phyloP scores from a whole-genome alignment of 2,329 filamentous ascomycete genomes.

The Fusarium devonianum region DNA sequence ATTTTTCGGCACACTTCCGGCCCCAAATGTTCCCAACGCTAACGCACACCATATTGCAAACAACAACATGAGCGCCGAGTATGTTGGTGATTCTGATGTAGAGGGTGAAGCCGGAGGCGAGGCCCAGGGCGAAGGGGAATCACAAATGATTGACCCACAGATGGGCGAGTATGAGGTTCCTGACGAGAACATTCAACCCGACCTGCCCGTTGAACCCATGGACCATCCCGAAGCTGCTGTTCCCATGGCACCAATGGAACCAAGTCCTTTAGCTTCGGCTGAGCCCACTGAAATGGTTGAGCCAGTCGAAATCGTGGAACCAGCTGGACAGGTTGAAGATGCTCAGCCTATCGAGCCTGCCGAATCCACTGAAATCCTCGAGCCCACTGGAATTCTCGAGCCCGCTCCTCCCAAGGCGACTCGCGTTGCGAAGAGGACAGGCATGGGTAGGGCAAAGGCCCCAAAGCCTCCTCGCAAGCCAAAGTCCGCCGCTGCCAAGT shows the following conservation, averaged over 20 bases:
- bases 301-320: slow-evolving; percentile 10
- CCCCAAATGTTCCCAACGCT: slow-evolving; percentile 13
- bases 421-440: slow-evolving; percentile 37
- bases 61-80: slow-evolving; percentile 40
- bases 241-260: slow-evolving; percentile 7
- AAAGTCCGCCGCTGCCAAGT: slow-evolving; percentile 39
- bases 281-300: slow-evolving; percentile 24
- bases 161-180: slow-evolving; percentile 20
- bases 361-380: slow-evolving; percentile 1
- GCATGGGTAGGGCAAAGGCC: slow-evolving; percentile 30
- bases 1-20: slow-evolving; percentile 38
- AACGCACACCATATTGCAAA: slow-evolving; percentile 5
- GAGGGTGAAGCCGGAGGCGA: slow-evolving; percentile 36
- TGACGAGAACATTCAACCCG: slow-evolving; percentile 38
- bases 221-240: slow-evolving; percentile 26
- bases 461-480: slow-evolving; percentile 30
- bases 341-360: slow-evolving; percentile 18
- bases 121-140: no score
- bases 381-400: slow-evolving; percentile 23
- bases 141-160: no score
- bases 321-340: slow-evolving; percentile 7
- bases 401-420: slow-evolving; percentile 40
- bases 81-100: slow-evolving; percentile 42
- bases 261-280: slow-evolving; percentile 34
- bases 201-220: slow-evolving; percentile 44